A percentile compares a stretch with the other conserved stretches of the same genome.
phyloP scores from a whole-genome alignment of 345 rosid genomes.

The Noccaea bulbosa region DNA sequence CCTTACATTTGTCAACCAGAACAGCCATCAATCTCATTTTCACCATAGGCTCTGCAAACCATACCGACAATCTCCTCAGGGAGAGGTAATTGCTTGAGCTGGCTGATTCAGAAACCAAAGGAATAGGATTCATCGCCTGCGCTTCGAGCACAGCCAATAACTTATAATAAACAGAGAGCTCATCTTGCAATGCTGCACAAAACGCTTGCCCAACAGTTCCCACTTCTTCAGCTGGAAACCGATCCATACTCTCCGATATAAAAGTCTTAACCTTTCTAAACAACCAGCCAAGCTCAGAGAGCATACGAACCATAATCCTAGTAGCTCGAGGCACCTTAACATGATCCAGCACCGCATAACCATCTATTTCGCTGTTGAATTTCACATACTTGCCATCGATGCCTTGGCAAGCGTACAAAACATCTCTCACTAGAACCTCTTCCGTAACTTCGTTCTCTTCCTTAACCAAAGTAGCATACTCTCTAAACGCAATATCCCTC shows the following conservation, averaged over 20 bases:
- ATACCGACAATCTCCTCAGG: constrained; percentile 82
- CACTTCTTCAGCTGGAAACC: constrained; percentile 76
- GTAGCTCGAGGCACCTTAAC: constrained; percentile 75
- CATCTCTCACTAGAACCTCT: constrained; percentile 88
- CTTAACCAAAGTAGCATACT: constrained; percentile 65
- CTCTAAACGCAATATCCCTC: constrained; percentile 77
- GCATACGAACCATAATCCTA: constrained; percentile 72
- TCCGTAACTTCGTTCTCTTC: constrained; percentile 92
- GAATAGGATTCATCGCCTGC: constrained; percentile 92
- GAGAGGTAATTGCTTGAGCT: constrained; percentile 74
- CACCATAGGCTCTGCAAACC: constrained; percentile 93
- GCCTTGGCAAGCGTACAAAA: constrained; percentile 89
- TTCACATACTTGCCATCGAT: constrained; percentile 90
- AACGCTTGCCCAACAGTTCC: constrained; percentile 97
- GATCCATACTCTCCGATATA: constrained; percentile 77
- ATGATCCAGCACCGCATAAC: constrained; percentile 62
- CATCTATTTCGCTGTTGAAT: constrained; percentile 65
- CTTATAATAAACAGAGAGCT: constrained; percentile 85
- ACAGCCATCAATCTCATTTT: constrained; percentile 99
- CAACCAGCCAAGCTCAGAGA: constrained; percentile 96
- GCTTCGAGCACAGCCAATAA: constrained; percentile 86
- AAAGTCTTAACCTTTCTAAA: constrained; percentile 84
- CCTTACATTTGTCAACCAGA: constrained; percentile 90
- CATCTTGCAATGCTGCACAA: constrained; percentile 94
- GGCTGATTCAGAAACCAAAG: constrained; percentile 73